These are phyloP conservation scores for Kazachstania bromeliacearum DNA, from an alignment of 805 yeast genomes.

Conservation along the genomic window DNA sequence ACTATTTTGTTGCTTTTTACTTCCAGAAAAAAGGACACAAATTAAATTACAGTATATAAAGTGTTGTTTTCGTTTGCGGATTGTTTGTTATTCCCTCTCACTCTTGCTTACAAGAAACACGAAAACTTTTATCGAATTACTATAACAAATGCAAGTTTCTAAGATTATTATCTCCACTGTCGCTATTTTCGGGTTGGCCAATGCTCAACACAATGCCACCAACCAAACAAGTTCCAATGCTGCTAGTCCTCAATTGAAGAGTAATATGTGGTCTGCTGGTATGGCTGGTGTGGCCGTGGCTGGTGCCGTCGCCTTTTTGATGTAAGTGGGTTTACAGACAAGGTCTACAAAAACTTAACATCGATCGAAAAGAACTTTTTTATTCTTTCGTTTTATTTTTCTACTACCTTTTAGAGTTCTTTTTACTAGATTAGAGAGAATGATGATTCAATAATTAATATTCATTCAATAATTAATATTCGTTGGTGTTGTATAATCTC, in stretches of 20 bases:
- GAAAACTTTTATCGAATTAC: neutral
- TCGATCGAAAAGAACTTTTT: no score
- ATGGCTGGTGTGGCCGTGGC: conserved; percentile 11
- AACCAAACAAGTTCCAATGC: conserved; percentile 3
- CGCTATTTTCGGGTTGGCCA: conserved; percentile 7
- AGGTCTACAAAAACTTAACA: no score
- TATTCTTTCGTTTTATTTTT: neutral
- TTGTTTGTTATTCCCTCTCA: neutral
- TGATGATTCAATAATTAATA: neutral
- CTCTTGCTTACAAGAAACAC: neutral
- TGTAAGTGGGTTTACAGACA: conserved; percentile 1
- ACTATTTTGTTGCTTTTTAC: no score
- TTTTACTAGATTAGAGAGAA: no score
- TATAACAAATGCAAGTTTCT: conserved; percentile 7
- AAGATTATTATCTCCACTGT: conserved; percentile 7
- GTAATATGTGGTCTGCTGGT: conserved; percentile 5
- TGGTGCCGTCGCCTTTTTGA: conserved; percentile 11
- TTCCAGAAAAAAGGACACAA: no score
- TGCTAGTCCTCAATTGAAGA: conserved; percentile 2
- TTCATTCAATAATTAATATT: neutral
- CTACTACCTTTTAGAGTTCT: no score
- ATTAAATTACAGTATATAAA: no score
- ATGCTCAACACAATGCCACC: conserved; percentile 6
- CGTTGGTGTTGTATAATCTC: no score
- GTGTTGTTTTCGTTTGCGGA: neutral